These are phyloP conservation scores for Neonectria faginata DNA, from an alignment of 2,329 filamentous ascomycete genomes.

Conservation along the genomic window DNA sequence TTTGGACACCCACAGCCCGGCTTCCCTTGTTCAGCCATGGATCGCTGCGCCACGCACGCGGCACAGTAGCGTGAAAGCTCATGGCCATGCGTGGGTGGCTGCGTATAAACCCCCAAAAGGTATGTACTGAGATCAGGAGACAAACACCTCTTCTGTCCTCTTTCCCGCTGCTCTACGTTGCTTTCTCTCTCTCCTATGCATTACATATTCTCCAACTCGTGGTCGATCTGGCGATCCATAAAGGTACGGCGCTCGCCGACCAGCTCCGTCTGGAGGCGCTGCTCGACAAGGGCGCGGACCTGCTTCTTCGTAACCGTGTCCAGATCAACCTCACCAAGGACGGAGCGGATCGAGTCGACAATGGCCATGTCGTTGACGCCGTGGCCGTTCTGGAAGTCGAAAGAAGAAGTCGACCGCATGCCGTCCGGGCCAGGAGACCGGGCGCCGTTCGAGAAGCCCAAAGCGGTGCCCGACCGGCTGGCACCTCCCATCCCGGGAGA, in stretches of 20 bases:
- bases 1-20: constrained; percentile 30
- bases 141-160: constrained; percentile 18
- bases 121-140: constrained; percentile 41
- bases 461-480: constrained; percentile 57
- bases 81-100: neutral
- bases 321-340: constrained; percentile 88
- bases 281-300: constrained; percentile 89
- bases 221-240: constrained; percentile 93
- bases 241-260: constrained; percentile 87
- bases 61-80: neutral
- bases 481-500: constrained; percentile 58
- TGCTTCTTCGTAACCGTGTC: constrained; percentile 99
- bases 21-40: constrained; percentile 10
- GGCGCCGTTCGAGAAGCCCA: constrained; percentile 59
- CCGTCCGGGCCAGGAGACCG: constrained; percentile 60
- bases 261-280: constrained; percentile 90
- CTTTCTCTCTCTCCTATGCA: constrained; percentile 13
- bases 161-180: constrained; percentile 13
- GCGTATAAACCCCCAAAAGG: constrained; percentile 14
- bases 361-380: constrained; percentile 83
- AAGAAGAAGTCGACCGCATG: constrained; percentile 64
- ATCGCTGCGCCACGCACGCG: neutral
- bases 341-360: constrained; percentile 83
- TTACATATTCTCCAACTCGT: constrained; percentile 93
- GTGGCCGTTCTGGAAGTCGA: constrained; percentile 70